phyloP scores from a whole-genome alignment of 768 basidiomycete genomes.

The Lactarius sanguifluus region DNA sequence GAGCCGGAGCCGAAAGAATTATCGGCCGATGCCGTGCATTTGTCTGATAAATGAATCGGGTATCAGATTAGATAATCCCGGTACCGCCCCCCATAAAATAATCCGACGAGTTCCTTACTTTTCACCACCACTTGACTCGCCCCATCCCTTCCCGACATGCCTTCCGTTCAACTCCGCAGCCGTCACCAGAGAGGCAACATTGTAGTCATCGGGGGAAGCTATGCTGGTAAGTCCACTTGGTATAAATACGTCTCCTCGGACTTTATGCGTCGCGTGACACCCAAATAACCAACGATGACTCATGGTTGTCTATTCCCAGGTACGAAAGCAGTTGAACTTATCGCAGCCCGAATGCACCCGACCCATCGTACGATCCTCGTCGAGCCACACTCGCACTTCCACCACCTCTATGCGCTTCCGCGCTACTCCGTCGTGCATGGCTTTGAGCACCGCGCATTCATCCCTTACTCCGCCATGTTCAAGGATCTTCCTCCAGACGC shows the following conservation, averaged over 20 bases:
- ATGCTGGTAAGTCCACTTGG: conserved; percentile 34
- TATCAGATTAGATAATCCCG: not conserved
- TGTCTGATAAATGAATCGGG: not conserved
- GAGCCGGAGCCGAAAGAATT: not conserved
- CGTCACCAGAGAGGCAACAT: conserved; percentile 33
- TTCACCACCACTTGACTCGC: not conserved
- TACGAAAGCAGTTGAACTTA: conserved; percentile 30
- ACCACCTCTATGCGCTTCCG: conserved; percentile 40
- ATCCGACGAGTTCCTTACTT: not conserved
- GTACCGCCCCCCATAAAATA: not conserved
- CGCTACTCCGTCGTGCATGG: conserved; percentile 35
- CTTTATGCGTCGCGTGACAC: not conserved
- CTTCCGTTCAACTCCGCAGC: conserved; percentile 5
- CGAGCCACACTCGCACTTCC: conserved; percentile 40
- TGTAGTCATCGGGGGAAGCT: conserved; percentile 40
- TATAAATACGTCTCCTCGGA: not conserved
- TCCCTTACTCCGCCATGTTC: conserved; percentile 37
- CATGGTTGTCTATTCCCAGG: conserved; percentile 17
- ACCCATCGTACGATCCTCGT: conserved; percentile 37
- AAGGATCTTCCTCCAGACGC: conserved; percentile 32
- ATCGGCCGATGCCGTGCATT: no score
- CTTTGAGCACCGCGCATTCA: conserved; percentile 36
- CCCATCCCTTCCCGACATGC: conserved; percentile 1
- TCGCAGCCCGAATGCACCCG: conserved; percentile 31
- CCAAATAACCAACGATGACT: no score